These are phyloP conservation scores for Sporothrix phasma DNA, from an alignment of 2,329 filamentous ascomycete species.

Conservation along the genomic window DNA sequence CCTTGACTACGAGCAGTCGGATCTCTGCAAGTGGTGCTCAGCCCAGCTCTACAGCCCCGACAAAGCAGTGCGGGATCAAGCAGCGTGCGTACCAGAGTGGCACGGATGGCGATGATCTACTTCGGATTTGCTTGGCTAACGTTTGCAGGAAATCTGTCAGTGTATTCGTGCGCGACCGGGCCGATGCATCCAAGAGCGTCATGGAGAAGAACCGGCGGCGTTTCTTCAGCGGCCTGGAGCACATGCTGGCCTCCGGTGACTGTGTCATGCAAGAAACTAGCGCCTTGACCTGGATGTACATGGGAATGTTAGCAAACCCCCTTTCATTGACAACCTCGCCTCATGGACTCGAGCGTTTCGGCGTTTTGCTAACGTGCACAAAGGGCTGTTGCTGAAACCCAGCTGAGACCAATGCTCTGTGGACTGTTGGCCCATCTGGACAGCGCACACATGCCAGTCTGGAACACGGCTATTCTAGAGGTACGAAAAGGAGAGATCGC, in stretches of 20 bases:
- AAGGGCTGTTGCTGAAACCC: conserved; percentile 14
- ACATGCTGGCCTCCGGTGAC: conserved; percentile 11
- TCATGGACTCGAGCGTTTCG: not conserved
- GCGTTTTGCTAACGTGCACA: not conserved
- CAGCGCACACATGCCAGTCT: conserved; percentile 13
- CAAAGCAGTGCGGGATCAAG: conserved; percentile 16
- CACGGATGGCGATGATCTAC: not conserved
- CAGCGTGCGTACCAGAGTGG: conserved; percentile 9
- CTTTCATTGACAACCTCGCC: no score
- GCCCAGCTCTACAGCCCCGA: conserved; percentile 14
- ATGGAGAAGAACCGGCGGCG: conserved; percentile 14
- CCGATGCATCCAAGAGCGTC: not conserved
- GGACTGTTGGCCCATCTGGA: conserved; percentile 15
- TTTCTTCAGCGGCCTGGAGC: conserved; percentile 12
- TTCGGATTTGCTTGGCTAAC: not conserved
- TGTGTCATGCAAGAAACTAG: conserved; percentile 16
- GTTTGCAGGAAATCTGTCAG: conserved; percentile 13
- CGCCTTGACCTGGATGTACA: conserved; percentile 15
- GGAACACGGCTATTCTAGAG: conserved; percentile 15
- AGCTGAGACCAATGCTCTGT: conserved; percentile 16
- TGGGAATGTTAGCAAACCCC: conserved; percentile 17
- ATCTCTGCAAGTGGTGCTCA: conserved; percentile 15
- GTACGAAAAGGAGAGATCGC: not conserved
- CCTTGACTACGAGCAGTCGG: conserved; percentile 16
- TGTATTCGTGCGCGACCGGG: conserved; percentile 8